phyloP scores from a whole-genome alignment of 2,329 filamentous ascomycete species.

The Aspergillus latus region DNA sequence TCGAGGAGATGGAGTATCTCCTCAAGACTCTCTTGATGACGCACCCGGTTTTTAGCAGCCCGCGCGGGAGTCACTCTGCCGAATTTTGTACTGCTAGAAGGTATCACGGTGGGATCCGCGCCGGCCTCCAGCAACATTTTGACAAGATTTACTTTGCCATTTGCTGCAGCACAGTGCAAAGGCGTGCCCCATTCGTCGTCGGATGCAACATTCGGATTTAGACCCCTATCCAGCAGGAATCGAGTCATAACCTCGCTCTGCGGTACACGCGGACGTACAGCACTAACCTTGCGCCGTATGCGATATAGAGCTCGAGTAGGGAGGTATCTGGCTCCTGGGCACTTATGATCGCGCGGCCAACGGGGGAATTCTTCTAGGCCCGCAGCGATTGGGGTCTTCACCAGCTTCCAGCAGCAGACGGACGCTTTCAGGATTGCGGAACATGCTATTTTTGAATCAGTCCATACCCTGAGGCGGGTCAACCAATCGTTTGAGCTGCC shows the following conservation, averaged over 20 bases:
- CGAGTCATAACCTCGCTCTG: slow-evolving; percentile 14
- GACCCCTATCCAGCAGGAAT: slow-evolving; percentile 15
- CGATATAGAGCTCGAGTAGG: slow-evolving; percentile 4
- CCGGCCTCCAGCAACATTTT: slow-evolving; percentile 12
- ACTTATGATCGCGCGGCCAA: not conserved
- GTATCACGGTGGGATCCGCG: slow-evolving; percentile 12
- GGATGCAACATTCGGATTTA: slow-evolving; percentile 13
- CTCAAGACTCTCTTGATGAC: not conserved
- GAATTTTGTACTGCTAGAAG: not conserved
- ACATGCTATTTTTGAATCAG: not conserved
- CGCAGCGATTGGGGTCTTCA: slow-evolving; percentile 12
- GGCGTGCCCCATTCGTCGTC: slow-evolving; percentile 12
- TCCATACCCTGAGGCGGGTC: not conserved
- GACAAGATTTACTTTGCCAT: not conserved
- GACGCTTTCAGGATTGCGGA: not conserved
- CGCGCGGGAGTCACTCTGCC: slow-evolving; percentile 4
- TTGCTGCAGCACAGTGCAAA: slow-evolving; percentile 11
- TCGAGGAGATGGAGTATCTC: not conserved
- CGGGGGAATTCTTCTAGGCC: not conserved
- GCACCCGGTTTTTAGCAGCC: slow-evolving; percentile 1
- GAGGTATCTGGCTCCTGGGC: slow-evolving; percentile 2
- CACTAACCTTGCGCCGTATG: slow-evolving; percentile 11
- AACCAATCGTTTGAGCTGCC: not conserved
- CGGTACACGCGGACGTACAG: slow-evolving; percentile 3
- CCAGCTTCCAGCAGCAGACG: slow-evolving; percentile 8